Evolutionary conservation across 306 rosid genomes (phyloP), one percentile per base, ranked within the genome.

Genomic region (Hippophae gyantsensis): DNA sequence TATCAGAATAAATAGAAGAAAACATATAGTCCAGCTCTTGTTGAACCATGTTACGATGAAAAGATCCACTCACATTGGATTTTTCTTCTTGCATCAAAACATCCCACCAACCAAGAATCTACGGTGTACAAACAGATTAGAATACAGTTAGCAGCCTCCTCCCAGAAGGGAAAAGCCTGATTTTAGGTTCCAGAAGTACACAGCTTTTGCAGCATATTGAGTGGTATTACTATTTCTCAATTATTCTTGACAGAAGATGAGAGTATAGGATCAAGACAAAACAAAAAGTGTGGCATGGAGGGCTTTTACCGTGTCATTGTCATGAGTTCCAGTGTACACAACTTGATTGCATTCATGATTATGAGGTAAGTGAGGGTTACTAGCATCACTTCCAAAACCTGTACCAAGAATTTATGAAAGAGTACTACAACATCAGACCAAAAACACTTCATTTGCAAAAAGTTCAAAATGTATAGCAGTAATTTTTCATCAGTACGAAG

Each of bases 61-160:
- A 13, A 38, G 43, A n/a, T 50, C 46, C 66, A 72, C 96, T 26
- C 52, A 87, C 98, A 62, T 79, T 80, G 54, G 84, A 76, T 61
- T 81, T 90, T 78, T 87, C 96, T 74, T 71, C 77, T 68, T 78
- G 79, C 61, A 74, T 76, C 86, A 90, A 69, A 71, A 75, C 74
- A 70, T 83, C 86, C 98, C 98, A 90, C 98, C 98, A 90, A 56
- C 98, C 96, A 76, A 59, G 48, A 61, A 73, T 78, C 98, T 90
- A 74, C 60, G 71, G 57, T 26, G 57, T 26, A 64, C 11, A 71
- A 67, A 64, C 7, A 57, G 62, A 67, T 7, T 54, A 48, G 60
- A 67, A 9, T 54, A 48, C 32, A 47, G 41, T 73, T 52, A 71
- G 66, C 62, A 59, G 62, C 69, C 47, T 66, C 64, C 61, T 18